These are phyloP conservation scores for Marchantia paleacea DNA, from an alignment of 225 moss, liverwort and hornwort genomes.

Conservation along the genomic window DNA sequence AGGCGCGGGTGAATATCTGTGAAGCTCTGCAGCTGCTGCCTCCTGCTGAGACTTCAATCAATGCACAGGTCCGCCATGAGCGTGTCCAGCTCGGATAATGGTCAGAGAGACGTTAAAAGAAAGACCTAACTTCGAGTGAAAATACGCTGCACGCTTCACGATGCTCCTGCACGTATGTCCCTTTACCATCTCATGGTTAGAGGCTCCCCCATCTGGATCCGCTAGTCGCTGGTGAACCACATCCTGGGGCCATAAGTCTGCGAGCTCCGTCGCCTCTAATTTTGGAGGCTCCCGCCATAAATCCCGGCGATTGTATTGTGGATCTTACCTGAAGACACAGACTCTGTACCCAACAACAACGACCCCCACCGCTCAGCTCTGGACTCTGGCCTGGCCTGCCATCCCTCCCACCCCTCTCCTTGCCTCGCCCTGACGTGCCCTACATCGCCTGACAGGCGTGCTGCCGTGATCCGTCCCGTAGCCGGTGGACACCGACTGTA, in stretches of 20 bases:
- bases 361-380: neutral
- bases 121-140: neutral
- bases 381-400: too few species aligned
- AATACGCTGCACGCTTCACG: neutral
- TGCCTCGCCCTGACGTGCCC: too few species aligned
- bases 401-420: too few species aligned
- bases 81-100: constrained; percentile 9
- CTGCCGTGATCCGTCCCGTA: too few species aligned
- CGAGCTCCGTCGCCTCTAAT: neutral
- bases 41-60: neutral
- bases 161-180: neutral
- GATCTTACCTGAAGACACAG: neutral
- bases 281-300: neutral
- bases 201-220: neutral
- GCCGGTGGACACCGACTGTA: too few species aligned
- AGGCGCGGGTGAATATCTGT: neutral
- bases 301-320: neutral
- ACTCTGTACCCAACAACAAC: neutral
- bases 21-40: neutral
- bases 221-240: neutral
- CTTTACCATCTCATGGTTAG: neutral
- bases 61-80: constrained; percentile 10
- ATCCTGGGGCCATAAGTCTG: neutral
- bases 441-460: too few species aligned
- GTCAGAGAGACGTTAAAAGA: constrained; percentile 25